Percentiles rank a stretch among this genome's conserved stretches.
These are phyloP conservation scores for Cladophialophora psammophila DNA, from an alignment of 2,329 filamentous ascomycete genomes.

Conservation along the genomic window DNA sequence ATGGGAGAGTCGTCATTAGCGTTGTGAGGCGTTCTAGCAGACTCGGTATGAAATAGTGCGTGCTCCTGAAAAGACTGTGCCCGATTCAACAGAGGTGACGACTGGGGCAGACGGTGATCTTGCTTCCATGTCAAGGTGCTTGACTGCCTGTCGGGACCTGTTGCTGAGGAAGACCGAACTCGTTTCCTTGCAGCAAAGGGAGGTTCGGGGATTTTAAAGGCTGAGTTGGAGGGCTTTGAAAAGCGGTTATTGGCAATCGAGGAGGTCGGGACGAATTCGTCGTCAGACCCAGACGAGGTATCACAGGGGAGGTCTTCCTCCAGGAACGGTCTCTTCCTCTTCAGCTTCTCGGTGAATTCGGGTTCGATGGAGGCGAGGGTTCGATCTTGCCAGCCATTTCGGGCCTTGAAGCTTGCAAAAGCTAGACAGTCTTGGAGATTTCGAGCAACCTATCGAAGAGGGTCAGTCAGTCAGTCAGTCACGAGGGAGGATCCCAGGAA, in stretches of 20 bases:
- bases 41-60: conserved; percentile 77
- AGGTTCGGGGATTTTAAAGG: conserved; percentile 52
- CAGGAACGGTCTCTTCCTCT: conserved; percentile 70
- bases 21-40: conserved; percentile 66
- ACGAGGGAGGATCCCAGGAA: not conserved
- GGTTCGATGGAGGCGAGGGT: conserved; percentile 86
- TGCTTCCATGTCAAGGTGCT: conserved; percentile 75
- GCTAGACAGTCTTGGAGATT: conserved; percentile 92
- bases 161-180: conserved; percentile 71
- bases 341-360: conserved; percentile 78
- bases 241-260: conserved; percentile 63
- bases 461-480: conserved; percentile 38
- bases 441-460: conserved; percentile 78
- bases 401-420: conserved; percentile 95
- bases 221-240: conserved; percentile 44
- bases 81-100: conserved; percentile 80
- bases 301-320: conserved; percentile 85
- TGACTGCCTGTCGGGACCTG: conserved; percentile 58
- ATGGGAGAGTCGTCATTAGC: conserved; percentile 47
- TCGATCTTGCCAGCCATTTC: conserved; percentile 92
- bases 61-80: conserved; percentile 73
- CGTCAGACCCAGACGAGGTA: conserved; percentile 81
- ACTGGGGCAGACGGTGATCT: conserved; percentile 78
- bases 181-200: conserved; percentile 66
- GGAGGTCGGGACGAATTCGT: conserved; percentile 71